Percentiles rank a stretch among this genome's conserved stretches.
phyloP scores from a whole-genome alignment of 257 asterid genomes.

The Solanum bulbocastanum region DNA sequence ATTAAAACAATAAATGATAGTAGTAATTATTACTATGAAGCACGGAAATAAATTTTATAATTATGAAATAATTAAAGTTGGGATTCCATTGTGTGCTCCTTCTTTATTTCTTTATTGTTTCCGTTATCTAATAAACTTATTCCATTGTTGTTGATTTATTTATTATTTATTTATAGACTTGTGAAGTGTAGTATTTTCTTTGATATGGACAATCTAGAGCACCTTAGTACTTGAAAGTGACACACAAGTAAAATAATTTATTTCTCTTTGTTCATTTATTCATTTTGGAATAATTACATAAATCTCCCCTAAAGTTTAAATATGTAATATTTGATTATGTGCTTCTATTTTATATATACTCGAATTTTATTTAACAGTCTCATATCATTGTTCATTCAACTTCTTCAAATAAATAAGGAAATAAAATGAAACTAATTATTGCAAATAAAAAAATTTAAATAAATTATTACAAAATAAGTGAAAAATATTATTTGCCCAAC shows the following conservation, averaged over 20 bases:
- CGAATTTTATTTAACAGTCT: background rate
- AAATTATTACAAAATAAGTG: background rate
- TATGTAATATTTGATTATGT: background rate
- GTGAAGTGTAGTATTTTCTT: background rate
- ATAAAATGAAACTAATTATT: background rate
- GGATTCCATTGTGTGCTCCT: conserved; percentile 8
- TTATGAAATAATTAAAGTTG: conserved; percentile 7
- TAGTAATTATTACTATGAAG: background rate
- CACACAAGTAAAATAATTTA: background rate
- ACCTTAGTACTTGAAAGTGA: background rate
- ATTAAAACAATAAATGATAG: background rate
- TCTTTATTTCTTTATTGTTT: background rate
- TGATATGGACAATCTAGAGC: background rate
- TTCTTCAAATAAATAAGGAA: background rate
- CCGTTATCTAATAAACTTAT: background rate
- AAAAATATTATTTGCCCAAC: background rate
- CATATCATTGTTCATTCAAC: background rate
- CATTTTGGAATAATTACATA: background rate
- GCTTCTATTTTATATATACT: background rate
- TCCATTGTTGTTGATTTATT: background rate
- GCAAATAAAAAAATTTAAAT: background rate
- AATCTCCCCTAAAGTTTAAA: background rate
- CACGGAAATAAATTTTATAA: background rate
- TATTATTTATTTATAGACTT: background rate
- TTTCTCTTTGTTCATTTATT: background rate